Conservation (phyloP, 2,329 filamentous ascomycete genomes). For the Pestalotiopsis sp. region DNA sequence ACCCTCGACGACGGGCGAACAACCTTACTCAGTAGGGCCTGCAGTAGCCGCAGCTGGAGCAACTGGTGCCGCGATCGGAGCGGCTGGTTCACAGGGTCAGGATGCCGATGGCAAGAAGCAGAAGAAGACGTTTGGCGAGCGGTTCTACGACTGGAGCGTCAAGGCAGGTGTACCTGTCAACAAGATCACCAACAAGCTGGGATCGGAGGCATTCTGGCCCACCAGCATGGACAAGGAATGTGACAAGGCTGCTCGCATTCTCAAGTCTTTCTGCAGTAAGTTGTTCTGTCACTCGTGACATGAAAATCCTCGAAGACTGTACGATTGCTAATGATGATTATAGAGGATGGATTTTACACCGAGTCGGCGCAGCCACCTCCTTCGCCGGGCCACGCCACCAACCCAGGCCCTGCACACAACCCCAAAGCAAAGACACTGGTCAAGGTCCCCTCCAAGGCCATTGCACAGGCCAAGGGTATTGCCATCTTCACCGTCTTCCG, state of each 20-base stretch:
- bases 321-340: constrained; percentile 21
- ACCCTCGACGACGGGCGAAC: neutral
- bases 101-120: constrained; percentile 19
- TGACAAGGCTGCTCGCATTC: constrained; percentile 85
- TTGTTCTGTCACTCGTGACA: constrained; percentile 1
- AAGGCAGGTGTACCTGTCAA: constrained; percentile 75
- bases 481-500: constrained; percentile 75
- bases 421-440: constrained; percentile 50
- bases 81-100: constrained; percentile 23
- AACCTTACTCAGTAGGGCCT: neutral
- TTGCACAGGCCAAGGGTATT: constrained; percentile 67
- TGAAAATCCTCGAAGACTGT: neutral
- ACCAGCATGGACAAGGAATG: constrained; percentile 85
- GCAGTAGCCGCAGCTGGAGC: neutral
- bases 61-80: neutral
- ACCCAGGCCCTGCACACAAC: constrained; percentile 27
- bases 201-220: constrained; percentile 84
- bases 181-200: constrained; percentile 78
- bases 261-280: constrained; percentile 84
- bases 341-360: constrained; percentile 57
- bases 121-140: constrained; percentile 20
- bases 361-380: constrained; percentile 29
- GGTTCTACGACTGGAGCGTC: constrained; percentile 36
- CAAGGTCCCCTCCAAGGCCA: constrained; percentile 61
- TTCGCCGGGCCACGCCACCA: constrained; percentile 24